Base-by-base conservation (phyloP, 164 flowering plant species). In the Chimonanthus salicifolius region DNA sequence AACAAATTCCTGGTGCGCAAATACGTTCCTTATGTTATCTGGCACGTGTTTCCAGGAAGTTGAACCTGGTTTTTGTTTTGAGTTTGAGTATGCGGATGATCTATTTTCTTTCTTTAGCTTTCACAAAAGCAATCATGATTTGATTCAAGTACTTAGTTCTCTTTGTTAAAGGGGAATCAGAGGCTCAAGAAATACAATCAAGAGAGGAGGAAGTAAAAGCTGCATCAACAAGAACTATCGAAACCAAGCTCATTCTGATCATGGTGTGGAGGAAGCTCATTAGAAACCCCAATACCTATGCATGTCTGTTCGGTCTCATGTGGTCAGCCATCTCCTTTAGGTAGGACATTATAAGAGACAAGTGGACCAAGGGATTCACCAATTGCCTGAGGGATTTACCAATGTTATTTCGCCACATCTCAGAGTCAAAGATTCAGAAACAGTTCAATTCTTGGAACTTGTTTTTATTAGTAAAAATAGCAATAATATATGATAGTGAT, bases 231-330 rank as follows among this genome's bases (percentile, higher is more conserved):
- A 81, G 78, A 69, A 84, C 49, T 78, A 72, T 49, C 63, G 84
- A 78, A 67, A 78, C 77, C 51, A 80, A 71, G 84, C 73, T 64
- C 72, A 78, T 87, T 76, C 77, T 91, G 63, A 64, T 77, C 69
- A 84, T 80, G 68, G 93, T 88, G 51, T 87, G 80, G 73, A 91
- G 71, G 75, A 91, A 93, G 85, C 91, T 91, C 50, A 74, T 87
- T n/a, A 77, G 21, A 51, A 93, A 93, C 75, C 98, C 98, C 44
- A 93, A 93, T 70, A 87, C 92, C 47, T 86, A 93, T 82, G 90
- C 94, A 62, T 85, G 90, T 70, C 16, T 88, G 48, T 15, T 77
- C 10, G 97, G 92, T 58, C 80, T 93, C 7, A 79, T 87, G 71
- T 91, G 97, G 97, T 90, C 95, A 63, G 47, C 82, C 77, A 83